Evolutionary conservation across 257 asterid genomes (phyloP).

Genomic region (Plantago ovata): DNA sequence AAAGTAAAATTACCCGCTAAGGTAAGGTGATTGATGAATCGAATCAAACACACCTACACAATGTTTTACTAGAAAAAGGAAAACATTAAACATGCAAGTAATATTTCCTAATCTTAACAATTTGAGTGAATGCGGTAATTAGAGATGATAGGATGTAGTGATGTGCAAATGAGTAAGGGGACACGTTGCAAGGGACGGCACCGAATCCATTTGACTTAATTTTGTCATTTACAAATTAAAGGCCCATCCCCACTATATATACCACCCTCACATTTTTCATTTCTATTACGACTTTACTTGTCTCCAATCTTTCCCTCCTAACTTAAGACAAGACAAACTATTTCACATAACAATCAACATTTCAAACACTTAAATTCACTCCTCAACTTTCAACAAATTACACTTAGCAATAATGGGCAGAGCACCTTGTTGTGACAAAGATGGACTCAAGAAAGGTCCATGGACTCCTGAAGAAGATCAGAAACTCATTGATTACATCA

Average conservation of each 20-base stretch:
- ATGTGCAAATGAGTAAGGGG: conserved; percentile 20
- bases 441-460: conserved; percentile 60
- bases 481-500: conserved; percentile 48
- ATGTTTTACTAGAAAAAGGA: no score
- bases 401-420: conserved; percentile 39
- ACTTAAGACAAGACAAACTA: no score
- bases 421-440: conserved; percentile 60
- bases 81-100: no score
- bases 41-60: no score
- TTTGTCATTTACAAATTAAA: conserved; percentile 5
- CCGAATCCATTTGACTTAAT: conserved; percentile 29
- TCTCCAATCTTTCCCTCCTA: background rate
- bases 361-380: background rate
- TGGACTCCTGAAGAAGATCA: conserved; percentile 70
- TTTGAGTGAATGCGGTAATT: conserved; percentile 16
- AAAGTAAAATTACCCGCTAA: conserved; percentile 1
- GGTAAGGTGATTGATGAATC: no score
- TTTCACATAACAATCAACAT: background rate
- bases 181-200: conserved; percentile 94
- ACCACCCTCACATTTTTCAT: conserved; percentile 11
- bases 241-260: conserved; percentile 13
- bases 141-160: conserved; percentile 2
- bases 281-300: no score
- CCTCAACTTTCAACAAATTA: background rate
- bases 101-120: no score